Conservation (phyloP, 1,139 yeast species). For the Tardiomyces digboiensis region DNA sequence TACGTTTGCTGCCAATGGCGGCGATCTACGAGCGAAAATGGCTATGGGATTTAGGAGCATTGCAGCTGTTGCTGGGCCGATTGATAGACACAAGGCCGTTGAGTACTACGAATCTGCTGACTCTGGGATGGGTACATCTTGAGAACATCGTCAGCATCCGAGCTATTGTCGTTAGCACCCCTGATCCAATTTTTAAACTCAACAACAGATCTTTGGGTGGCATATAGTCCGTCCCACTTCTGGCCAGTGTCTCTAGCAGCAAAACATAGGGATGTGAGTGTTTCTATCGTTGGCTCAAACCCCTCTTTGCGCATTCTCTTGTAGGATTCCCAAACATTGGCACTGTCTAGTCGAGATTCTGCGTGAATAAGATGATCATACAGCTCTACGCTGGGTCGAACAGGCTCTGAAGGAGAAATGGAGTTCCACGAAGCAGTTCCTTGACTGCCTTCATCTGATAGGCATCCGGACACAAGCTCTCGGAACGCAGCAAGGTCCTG, state of each 20-base stretch:
- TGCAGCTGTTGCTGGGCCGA: conserved; percentile 53
- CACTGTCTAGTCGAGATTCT: conserved; percentile 11
- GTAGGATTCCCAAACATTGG: conserved; percentile 21
- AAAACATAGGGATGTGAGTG: conserved; percentile 15
- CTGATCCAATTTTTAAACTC: conserved; percentile 40
- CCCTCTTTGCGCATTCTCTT: conserved; percentile 8
- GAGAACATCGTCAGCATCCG: conserved; percentile 24
- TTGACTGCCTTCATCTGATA: not conserved
- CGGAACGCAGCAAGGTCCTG: conserved; percentile 4
- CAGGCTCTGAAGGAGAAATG: conserved; percentile 4
- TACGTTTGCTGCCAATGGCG: conserved; percentile 59
- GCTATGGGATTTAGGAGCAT: conserved; percentile 62
- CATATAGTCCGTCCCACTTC: conserved; percentile 42
- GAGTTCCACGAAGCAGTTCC: conserved; percentile 4
- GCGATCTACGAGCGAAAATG: conserved; percentile 57
- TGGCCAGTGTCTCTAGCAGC: conserved; percentile 18
- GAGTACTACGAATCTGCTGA: conserved; percentile 53
- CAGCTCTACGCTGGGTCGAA: conserved; percentile 1
- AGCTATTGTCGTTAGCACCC: conserved; percentile 19
- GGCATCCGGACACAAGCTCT: no score
- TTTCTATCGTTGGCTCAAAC: conserved; percentile 16
- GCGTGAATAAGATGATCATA: conserved; percentile 13
- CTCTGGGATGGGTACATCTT: conserved; percentile 36
- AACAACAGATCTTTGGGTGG: conserved; percentile 51
- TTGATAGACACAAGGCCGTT: conserved; percentile 45